A percentile compares a stretch with the other conserved stretches of the same genome.
Conservation (phyloP, 2,329 filamentous ascomycete genomes). For the Alternaria dauci region DNA sequence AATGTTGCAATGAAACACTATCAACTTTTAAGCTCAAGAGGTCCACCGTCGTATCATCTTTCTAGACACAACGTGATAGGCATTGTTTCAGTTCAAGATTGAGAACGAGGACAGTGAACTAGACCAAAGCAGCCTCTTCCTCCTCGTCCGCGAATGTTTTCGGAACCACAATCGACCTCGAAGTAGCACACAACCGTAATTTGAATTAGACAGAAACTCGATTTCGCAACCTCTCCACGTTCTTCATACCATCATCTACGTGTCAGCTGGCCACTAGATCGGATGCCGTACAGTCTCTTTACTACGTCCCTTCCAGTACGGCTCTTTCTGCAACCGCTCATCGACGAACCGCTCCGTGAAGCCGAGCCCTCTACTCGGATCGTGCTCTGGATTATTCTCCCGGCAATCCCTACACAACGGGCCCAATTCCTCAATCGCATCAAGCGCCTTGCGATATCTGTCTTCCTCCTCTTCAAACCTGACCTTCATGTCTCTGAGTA, state of each 20-base stretch:
- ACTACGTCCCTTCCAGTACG: neutral
- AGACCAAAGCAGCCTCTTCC: neutral
- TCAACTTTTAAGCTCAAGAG: no score
- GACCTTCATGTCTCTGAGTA: constrained; percentile 1
- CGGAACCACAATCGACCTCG: neutral
- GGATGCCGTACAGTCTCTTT: neutral
- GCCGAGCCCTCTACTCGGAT: neutral
- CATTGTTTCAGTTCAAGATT: no score
- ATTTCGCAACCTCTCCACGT: neutral
- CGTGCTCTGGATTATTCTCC: neutral
- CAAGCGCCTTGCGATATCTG: neutral
- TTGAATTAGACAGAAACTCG: neutral
- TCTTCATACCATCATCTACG: neutral
- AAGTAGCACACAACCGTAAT: neutral
- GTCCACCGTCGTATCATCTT: neutral
- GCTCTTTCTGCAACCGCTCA: neutral
- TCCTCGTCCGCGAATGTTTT: neutral
- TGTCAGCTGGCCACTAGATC: neutral
- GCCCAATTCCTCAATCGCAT: neutral
- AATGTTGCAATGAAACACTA: neutral
- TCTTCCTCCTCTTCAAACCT: neutral
- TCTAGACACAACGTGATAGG: neutral
- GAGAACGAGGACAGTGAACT: neutral
- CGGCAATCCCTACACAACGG: neutral
- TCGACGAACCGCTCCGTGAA: neutral